Evolutionary conservation across 768 basidiomycete species (phyloP), one percentile per base, ranked within the genome.

Genomic region (Cantharellus cinnabarinus): DNA sequence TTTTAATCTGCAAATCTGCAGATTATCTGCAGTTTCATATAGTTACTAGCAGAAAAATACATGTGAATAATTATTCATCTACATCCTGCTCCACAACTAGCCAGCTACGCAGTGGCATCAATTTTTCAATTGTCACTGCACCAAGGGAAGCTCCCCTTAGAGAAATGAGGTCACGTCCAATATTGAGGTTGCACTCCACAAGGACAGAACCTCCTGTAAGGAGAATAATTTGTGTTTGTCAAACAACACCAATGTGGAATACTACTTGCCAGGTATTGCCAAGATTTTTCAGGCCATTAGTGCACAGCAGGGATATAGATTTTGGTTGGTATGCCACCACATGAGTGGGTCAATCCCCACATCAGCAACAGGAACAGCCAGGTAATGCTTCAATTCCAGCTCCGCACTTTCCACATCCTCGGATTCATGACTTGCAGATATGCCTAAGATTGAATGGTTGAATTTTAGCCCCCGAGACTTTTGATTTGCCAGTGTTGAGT

Each of bases 201-300:
- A 40, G 42, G 29, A 58, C 57, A 5, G 57, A 58, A n/a, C 41
- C 42, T 10, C 52, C 52, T 54, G 38, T 10, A 54, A 37, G 1
- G 7, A 7, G 10, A 54, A 7, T 7, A 14, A 54, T 54, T 37
- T 14, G 52, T 37, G 7, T 54, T 14, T 37, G 44, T 10, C 10
- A 54, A 54, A 7, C 38, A 37, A 10, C 35, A 10, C 7, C 10
- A 54, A 37, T 10, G 52, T 1, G 10, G 7, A 37, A 37, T 14
- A 10, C 20, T 10, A 54, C 52, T 10, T 37, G 5, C 57, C 57
- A n/a, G 57, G 57, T 29, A 58, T 58, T 56, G 57, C 57, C 4
- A 58, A 44, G 34, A 48, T n/a, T 15, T 58, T 44, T 58, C 40
- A 2, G 15, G 57, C 57, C 39, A 42, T 50, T 2, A 14, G 50